phyloP scores from a whole-genome alignment of 768 basidiomycete species.

The Lactifluus pinguis region DNA sequence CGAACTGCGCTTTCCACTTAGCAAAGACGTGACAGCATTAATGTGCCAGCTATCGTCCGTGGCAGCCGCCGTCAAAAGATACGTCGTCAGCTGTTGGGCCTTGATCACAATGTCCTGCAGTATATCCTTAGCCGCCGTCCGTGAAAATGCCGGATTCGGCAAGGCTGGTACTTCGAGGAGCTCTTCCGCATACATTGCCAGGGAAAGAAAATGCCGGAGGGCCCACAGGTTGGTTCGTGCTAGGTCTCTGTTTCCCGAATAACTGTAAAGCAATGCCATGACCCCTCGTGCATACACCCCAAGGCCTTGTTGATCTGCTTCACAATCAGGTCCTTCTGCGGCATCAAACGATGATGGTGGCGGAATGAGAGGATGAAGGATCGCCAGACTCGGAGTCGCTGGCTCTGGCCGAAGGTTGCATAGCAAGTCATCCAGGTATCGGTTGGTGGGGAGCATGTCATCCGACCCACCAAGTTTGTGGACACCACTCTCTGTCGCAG shows the following conservation, averaged over 20 bases:
- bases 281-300: slow-evolving; percentile 57
- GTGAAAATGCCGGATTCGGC: slow-evolving; percentile 41
- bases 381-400: slow-evolving; percentile 44
- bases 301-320: slow-evolving; percentile 43
- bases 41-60: slow-evolving; percentile 44
- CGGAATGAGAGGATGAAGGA: slow-evolving; percentile 52
- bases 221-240: slow-evolving; percentile 56
- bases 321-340: slow-evolving; percentile 1
- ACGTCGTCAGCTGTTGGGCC: slow-evolving; percentile 48
- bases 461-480: slow-evolving; percentile 33
- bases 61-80: slow-evolving; percentile 43
- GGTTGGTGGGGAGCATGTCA: slow-evolving; percentile 30
- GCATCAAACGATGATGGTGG: slow-evolving; percentile 27
- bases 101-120: slow-evolving; percentile 36
- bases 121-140: slow-evolving; percentile 26
- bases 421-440: slow-evolving; percentile 10
- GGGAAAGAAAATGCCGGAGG: slow-evolving; percentile 57
- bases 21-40: slow-evolving; percentile 30
- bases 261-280: slow-evolving; percentile 43
- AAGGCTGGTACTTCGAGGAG: slow-evolving; percentile 42
- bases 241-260: slow-evolving; percentile 50
- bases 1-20: slow-evolving; percentile 22
- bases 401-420: slow-evolving; percentile 37
- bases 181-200: slow-evolving; percentile 58
- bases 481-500: slow-evolving; percentile 5